These are phyloP conservation scores for Aspergillus sp. DNA, from an alignment of 2,329 filamentous ascomycete genomes.

Conservation along the genomic window DNA sequence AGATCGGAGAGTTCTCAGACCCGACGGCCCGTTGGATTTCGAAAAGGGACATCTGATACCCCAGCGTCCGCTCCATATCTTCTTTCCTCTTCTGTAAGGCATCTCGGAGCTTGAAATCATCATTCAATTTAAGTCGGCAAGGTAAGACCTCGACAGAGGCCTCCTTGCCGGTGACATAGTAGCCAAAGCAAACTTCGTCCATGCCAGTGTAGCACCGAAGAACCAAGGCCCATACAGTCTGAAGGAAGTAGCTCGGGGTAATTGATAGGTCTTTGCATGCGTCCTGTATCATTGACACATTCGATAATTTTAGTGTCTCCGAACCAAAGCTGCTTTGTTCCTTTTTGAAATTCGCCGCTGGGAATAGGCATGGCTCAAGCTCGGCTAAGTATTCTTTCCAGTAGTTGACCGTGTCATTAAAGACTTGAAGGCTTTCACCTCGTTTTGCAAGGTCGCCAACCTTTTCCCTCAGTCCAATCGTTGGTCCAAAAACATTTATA, in stretches of 20 bases:
- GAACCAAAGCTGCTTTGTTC: slow-evolving; percentile 9
- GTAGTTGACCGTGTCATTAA: slow-evolving; percentile 38
- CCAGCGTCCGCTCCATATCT: slow-evolving; percentile 18
- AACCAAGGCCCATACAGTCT: slow-evolving; percentile 48
- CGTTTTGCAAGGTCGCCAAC: slow-evolving; percentile 21
- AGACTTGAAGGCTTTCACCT: slow-evolving; percentile 22
- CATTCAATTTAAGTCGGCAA: slow-evolving; percentile 27
- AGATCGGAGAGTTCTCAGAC: slow-evolving; percentile 24
- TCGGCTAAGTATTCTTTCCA: slow-evolving; percentile 49
- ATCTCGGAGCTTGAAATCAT: slow-evolving; percentile 23
- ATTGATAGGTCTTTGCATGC: slow-evolving; percentile 24
- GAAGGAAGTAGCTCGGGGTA: slow-evolving; percentile 29
- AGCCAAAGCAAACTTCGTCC: slow-evolving; percentile 49
- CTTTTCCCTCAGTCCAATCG: slow-evolving; percentile 15
- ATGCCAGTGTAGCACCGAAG: slow-evolving; percentile 44
- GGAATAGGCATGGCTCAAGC: slow-evolving; percentile 50
- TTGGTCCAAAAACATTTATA: slow-evolving; percentile 7
- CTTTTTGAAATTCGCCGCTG: slow-evolving; percentile 24
- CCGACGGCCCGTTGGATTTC: slow-evolving; percentile 29
- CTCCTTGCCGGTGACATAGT: slow-evolving; percentile 32
- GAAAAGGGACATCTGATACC: slow-evolving; percentile 23
- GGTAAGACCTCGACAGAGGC: slow-evolving; percentile 23
- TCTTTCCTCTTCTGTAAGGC: slow-evolving; percentile 22
- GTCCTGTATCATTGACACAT: slow-evolving; percentile 22
- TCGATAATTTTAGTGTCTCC: slow-evolving; percentile 20